Evolutionary conservation across 768 basidiomycete species (phyloP).

Genomic region (Tulasnella sp.): DNA sequence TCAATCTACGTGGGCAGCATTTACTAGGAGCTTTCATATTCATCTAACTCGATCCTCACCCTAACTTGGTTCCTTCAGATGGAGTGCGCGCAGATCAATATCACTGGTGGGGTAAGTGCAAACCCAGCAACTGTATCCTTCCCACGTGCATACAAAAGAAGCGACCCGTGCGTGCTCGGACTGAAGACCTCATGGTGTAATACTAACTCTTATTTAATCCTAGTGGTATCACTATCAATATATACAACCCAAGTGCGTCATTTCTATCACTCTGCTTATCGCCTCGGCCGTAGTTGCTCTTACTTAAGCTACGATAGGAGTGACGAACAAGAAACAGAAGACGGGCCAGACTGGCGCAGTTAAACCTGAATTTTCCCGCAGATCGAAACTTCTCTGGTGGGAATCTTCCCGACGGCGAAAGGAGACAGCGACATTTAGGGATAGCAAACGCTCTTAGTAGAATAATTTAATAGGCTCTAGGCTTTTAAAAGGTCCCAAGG

Average conservation of each 20-base stretch:
- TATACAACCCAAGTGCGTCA: conserved; percentile 13
- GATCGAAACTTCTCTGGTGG: background rate
- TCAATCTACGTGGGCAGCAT: conserved; percentile 46
- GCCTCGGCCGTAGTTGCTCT: no score
- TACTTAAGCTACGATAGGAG: no score
- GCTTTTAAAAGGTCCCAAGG: no score
- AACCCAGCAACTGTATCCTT: conserved; percentile 29
- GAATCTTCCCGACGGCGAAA: background rate
- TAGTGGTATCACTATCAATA: conserved; percentile 23
- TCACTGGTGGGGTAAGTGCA: conserved; percentile 38
- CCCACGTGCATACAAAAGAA: conserved; percentile 31
- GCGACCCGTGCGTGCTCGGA: conserved; percentile 10
- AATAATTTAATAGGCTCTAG: no score
- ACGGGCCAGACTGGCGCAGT: background rate
- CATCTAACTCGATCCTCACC: background rate
- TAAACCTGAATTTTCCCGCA: background rate
- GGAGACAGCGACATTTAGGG: background rate
- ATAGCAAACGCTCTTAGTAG: no score
- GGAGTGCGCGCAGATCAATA: conserved; percentile 41
- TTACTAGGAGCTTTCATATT: conserved; percentile 14
- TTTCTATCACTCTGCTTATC: no score
- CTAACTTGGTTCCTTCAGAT: conserved; percentile 31
- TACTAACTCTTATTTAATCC: background rate
- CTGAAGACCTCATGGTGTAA: background rate
- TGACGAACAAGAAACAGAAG: background rate